Conservation (phyloP, 805 yeast genomes). For the Priceomyces haplophilus region DNA sequence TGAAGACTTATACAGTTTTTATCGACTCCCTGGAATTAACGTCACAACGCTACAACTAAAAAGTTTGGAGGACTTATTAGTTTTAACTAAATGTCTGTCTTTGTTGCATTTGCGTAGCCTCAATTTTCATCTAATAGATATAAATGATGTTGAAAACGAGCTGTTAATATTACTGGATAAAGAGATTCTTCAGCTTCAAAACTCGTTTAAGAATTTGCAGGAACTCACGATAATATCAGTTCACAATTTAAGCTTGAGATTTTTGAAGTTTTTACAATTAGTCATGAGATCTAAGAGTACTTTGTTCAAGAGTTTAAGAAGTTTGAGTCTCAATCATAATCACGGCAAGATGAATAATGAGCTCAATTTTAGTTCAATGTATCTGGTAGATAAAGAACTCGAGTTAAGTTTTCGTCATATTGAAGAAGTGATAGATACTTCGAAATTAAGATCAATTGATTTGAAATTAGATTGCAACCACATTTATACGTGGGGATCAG, state of each 20-base stretch:
- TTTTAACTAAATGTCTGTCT: neutral
- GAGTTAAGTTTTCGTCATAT: slow-evolving; percentile 7
- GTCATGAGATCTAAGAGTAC: neutral
- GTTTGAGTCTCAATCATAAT: slow-evolving; percentile 10
- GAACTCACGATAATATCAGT: slow-evolving; percentile 8
- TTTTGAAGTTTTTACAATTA: slow-evolving; percentile 5
- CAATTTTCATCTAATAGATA: slow-evolving; percentile 7
- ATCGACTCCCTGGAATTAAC: slow-evolving; percentile 1
- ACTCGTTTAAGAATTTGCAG: slow-evolving; percentile 1
- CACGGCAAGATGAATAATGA: slow-evolving; percentile 9
- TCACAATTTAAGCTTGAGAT: slow-evolving; percentile 10
- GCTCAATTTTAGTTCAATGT: slow-evolving; percentile 6
- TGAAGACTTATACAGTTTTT: slow-evolving; percentile 10
- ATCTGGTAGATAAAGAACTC: slow-evolving; percentile 7
- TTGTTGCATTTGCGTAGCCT: neutral
- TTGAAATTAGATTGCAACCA: slow-evolving; percentile 12
- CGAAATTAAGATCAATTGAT: slow-evolving; percentile 1
- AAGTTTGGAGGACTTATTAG: slow-evolving; percentile 6
- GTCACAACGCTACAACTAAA: slow-evolving; percentile 8
- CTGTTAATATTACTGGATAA: neutral
- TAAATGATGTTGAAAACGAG: slow-evolving; percentile 3
- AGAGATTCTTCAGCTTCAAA: neutral
- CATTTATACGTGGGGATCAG: neutral
- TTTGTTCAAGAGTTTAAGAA: slow-evolving; percentile 4
- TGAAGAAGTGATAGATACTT: slow-evolving; percentile 2